phyloP scores from a whole-genome alignment of 768 basidiomycete genomes.

The Suillus spraguei region DNA sequence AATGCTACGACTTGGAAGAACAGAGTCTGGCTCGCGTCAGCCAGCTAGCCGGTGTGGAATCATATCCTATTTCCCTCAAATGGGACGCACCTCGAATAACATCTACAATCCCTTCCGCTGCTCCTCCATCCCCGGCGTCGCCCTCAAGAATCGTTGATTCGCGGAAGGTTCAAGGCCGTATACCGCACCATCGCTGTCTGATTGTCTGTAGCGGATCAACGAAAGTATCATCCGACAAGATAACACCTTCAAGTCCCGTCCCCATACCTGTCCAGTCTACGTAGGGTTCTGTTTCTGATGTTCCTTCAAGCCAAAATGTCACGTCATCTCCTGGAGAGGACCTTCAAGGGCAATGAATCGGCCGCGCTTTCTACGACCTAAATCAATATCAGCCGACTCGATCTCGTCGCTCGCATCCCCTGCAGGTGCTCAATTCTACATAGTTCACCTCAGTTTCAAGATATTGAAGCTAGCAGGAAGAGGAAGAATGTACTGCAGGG shows the following conservation, averaged over 20 bases:
- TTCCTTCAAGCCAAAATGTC: slow-evolving; percentile 14
- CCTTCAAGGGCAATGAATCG: slow-evolving; percentile 21
- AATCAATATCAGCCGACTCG: slow-evolving; percentile 61
- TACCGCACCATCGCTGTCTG: slow-evolving; percentile 47
- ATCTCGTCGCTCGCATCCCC: slow-evolving; percentile 36
- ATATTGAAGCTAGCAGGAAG: slow-evolving; percentile 31
- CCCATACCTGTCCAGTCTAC: slow-evolving; percentile 19
- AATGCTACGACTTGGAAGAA: slow-evolving; percentile 73
- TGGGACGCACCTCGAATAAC: slow-evolving; percentile 20
- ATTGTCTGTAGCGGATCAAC: slow-evolving; percentile 13
- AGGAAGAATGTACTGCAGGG: slow-evolving; percentile 44
- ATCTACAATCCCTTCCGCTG: slow-evolving; percentile 3
- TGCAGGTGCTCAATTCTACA: slow-evolving; percentile 15
- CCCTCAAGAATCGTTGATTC: slow-evolving; percentile 15
- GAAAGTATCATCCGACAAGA: slow-evolving; percentile 6
- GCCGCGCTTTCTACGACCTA: slow-evolving; percentile 39
- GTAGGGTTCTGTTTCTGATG: slow-evolving; percentile 32
- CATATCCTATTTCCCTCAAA: slow-evolving; percentile 16
- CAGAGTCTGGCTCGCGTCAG: slow-evolving; percentile 67
- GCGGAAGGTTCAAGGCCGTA: slow-evolving; percentile 45
- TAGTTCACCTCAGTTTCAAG: slow-evolving; percentile 10
- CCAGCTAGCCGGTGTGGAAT: slow-evolving; percentile 44
- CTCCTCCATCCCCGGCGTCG: slow-evolving; percentile 27
- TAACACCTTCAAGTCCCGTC: slow-evolving; percentile 11
- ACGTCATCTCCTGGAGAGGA: slow-evolving; percentile 19